Base-by-base conservation (phyloP, 495 filamentous ascomycete genomes). In the Talaromyces wortmannii region DNA sequence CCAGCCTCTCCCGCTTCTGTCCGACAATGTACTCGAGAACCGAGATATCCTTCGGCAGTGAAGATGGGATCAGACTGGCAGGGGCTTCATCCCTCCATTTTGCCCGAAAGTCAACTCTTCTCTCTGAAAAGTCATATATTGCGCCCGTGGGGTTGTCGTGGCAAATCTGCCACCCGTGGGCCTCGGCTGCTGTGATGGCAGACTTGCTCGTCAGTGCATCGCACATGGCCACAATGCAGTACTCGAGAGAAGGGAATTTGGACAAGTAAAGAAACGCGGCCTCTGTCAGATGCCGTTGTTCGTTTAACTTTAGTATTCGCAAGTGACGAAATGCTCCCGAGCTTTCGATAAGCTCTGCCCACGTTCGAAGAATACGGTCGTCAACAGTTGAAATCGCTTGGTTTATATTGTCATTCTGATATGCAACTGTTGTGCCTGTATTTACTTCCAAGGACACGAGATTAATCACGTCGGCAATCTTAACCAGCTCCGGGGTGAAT, bases 311-410 rank as follows among this genome's bases (percentile, higher is more conserved):
- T 55, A 77, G 46, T n/a, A 73, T 54, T 4, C 69, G 67, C 0
- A 77, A 59, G 47, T 74, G 65, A 44, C 63, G 58, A 15, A 76
- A 65, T 2, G 67, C 63, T 6, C 55, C 56, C 13, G 60, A 53
- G 6, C 55, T 48, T 44, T 66, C 43, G 8, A 59, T 65, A 54
- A 65, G 51, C 23, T 77, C 72, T 18, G 66, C 48, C 74, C 74
- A 77, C 11, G 64, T 61, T 45, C 67, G 65, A 7, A 77, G 50
- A 33, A 74, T 62, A 5, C 74, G 64, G 54, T 75, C 70, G 51
- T 60, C 63, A 31, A 77, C 47, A n/a, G 57, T 50, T 33, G 48
- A 56, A 18, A 44, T 50, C 15, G 52, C 31, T 48, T 33, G 44
- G 1, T 52, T 50, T 6, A 50, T 11, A 50, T 4, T 18, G 16